phyloP scores from a whole-genome alignment of 345 rosid genomes.

The Citrus trifoliata region DNA sequence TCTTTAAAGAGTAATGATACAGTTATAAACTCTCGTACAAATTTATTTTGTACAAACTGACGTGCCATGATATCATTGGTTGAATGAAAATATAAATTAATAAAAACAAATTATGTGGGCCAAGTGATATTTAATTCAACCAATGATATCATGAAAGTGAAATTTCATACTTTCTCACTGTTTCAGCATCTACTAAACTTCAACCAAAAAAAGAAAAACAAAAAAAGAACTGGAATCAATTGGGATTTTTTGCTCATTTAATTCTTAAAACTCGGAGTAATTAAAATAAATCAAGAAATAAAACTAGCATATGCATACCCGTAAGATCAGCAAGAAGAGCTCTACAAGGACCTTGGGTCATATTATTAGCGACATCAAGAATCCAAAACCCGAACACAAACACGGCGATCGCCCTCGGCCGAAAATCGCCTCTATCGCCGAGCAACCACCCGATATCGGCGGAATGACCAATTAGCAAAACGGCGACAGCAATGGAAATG shows the following conservation, averaged over 20 bases:
- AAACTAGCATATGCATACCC: constrained; percentile 38
- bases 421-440: constrained; percentile 56
- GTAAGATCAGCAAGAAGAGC: constrained; percentile 97
- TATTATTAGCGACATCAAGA: constrained; percentile 85
- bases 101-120: too few species aligned
- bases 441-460: constrained; percentile 89
- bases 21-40: too few species aligned
- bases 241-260: constrained; percentile 1
- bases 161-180: neutral
- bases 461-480: constrained; percentile 69
- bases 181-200: neutral
- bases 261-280: neutral
- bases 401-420: constrained; percentile 72
- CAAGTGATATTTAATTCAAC: too few species aligned
- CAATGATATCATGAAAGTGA: neutral
- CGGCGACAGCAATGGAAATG: constrained; percentile 49
- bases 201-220: neutral
- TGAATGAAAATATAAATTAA: too few species aligned
- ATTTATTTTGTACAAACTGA: too few species aligned
- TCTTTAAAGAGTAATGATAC: neutral
- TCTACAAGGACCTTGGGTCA: constrained; percentile 95
- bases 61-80: too few species aligned
- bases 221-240: neutral
- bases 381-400: constrained; percentile 93
- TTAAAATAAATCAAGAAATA: neutral